These are phyloP conservation scores for Pelargonium cotyledonis DNA, from an alignment of 441 rosid species.

Conservation along the genomic window DNA sequence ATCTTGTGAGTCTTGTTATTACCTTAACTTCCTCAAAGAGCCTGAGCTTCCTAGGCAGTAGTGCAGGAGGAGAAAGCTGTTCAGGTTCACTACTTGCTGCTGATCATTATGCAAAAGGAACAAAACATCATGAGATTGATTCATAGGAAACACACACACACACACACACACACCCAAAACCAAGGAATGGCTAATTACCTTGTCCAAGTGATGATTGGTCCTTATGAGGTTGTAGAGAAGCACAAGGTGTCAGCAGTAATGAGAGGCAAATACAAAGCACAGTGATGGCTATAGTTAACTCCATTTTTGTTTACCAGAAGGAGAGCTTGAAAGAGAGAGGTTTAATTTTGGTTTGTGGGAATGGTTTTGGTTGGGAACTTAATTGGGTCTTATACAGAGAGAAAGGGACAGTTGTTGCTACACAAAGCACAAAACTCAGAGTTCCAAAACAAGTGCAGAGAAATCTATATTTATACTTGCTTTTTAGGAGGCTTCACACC, in stretches of 20 bases:
- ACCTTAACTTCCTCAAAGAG: constrained; percentile 9
- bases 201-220: not conserved
- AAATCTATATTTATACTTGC: not conserved
- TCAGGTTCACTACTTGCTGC: not conserved
- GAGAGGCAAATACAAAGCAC: constrained; percentile 4
- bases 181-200: not conserved
- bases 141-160: not conserved
- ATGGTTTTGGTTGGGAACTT: not conserved
- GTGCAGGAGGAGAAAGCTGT: not conserved
- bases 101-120: not conserved
- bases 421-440: constrained; percentile 6
- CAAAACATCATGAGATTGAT: not conserved
- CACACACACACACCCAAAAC: not conserved
- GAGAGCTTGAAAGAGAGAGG: not conserved
- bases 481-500: not conserved
- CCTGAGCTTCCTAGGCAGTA: constrained; percentile 3
- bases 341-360: not conserved
- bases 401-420: not conserved
- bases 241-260: not conserved
- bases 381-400: not conserved
- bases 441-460: constrained; percentile 6
- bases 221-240: not conserved
- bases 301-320: not conserved
- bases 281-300: not conserved
- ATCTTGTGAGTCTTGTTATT: not conserved